Evolutionary conservation across 2,329 filamentous ascomycete genomes (phyloP).

Genomic region (Aspergillus nomiae): DNA sequence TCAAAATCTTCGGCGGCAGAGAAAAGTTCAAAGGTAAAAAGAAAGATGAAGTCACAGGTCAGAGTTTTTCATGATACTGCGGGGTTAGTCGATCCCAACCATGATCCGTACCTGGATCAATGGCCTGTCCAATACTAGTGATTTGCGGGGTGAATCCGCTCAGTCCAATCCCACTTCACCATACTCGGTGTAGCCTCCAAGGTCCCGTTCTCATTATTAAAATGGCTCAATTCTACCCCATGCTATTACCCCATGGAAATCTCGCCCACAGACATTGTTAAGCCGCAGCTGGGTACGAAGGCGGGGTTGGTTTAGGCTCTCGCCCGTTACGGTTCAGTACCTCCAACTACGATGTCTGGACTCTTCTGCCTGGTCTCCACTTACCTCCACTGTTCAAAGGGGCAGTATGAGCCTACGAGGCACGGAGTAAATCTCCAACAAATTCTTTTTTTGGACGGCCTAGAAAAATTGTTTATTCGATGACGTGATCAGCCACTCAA

Average conservation of each 20-base stretch:
- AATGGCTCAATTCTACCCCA: slow-evolving; percentile 19
- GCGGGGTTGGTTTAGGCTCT: not conserved
- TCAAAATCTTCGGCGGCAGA: not conserved
- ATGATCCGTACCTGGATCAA: slow-evolving; percentile 23
- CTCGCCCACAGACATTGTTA: not conserved
- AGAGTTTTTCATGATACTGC: slow-evolving; percentile 16
- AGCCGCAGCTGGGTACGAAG: not conserved
- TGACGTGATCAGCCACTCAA: not conserved
- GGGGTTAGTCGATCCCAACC: slow-evolving; percentile 23
- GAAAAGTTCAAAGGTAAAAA: not conserved
- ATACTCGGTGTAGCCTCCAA: not conserved
- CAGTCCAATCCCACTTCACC: not conserved
- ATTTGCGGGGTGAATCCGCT: slow-evolving; percentile 18
- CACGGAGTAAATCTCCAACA: slow-evolving; percentile 4
- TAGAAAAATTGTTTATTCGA: slow-evolving; percentile 3
- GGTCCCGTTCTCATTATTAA: slow-evolving; percentile 17
- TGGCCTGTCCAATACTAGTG: slow-evolving; percentile 16
- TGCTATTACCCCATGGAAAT: slow-evolving; percentile 17
- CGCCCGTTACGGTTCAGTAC: not conserved
- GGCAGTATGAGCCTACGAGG: slow-evolving; percentile 8
- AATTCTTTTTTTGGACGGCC: not conserved
- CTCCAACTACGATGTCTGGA: not conserved
- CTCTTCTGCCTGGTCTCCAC: not conserved
- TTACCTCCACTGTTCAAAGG: slow-evolving; percentile 3
- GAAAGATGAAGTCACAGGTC: slow-evolving; percentile 12